A percentile compares a stretch with the other conserved stretches of the same genome.
Conservation (phyloP, 805 yeast genomes). For the Pichia cabralensis region DNA sequence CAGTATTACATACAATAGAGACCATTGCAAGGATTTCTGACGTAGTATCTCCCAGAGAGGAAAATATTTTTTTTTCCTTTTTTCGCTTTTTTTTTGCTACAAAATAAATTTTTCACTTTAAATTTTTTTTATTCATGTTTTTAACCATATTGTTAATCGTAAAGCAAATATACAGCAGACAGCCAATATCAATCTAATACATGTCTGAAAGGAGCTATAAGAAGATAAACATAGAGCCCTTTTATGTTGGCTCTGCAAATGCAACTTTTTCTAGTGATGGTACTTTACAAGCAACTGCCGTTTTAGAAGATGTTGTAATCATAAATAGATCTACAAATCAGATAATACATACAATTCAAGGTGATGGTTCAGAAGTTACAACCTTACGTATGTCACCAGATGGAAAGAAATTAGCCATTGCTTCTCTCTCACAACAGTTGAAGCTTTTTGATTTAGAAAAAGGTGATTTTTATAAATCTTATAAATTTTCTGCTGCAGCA, state of each 20-base stretch:
- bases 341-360: slow-evolving; percentile 53
- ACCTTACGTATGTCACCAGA: slow-evolving; percentile 70
- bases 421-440: slow-evolving; percentile 58
- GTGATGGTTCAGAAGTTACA: slow-evolving; percentile 78
- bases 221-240: slow-evolving; percentile 55
- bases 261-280: slow-evolving; percentile 61
- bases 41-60: too few relatives aligned
- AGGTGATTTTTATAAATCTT: slow-evolving; percentile 35
- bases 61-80: too few relatives aligned
- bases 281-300: slow-evolving; percentile 63
- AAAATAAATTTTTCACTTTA: background rate
- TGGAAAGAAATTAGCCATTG: slow-evolving; percentile 55
- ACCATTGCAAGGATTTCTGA: too few relatives aligned
- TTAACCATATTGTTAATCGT: too few relatives aligned
- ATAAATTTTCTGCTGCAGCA: slow-evolving; percentile 69
- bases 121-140: too few relatives aligned
- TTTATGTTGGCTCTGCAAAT: slow-evolving; percentile 77
- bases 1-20: too few relatives aligned
- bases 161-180: too few relatives aligned
- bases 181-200: background rate
- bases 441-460: slow-evolving; percentile 46
- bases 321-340: slow-evolving; percentile 53
- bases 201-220: slow-evolving; percentile 24
- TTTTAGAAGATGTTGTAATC: slow-evolving; percentile 65
- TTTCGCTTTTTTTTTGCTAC: background rate